Evolutionary conservation across 805 yeast genomes (phyloP).

Genomic region (Wickerhamiella cacticola): DNA sequence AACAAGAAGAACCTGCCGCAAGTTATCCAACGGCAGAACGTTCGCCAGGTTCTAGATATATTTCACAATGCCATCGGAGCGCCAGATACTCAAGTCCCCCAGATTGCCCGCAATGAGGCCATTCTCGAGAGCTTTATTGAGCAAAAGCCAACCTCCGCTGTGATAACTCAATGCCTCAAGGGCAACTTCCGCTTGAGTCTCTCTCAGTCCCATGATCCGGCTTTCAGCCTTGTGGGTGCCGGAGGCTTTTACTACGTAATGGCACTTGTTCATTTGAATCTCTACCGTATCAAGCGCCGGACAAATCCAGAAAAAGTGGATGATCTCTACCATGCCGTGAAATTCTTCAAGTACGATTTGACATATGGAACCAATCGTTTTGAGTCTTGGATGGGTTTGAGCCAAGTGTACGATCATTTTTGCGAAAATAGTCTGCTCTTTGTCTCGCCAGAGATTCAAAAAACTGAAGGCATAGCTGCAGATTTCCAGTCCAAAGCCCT

Average conservation of each 20-base stretch:
- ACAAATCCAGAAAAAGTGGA: slow-evolving; percentile 70
- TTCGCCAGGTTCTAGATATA: slow-evolving; percentile 12
- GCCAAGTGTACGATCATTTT: slow-evolving; percentile 61
- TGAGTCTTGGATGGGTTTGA: slow-evolving; percentile 80
- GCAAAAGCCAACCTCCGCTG: background rate
- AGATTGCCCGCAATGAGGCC: slow-evolving; percentile 27
- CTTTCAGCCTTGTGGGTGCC: slow-evolving; percentile 31
- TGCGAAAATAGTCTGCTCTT: slow-evolving; percentile 59
- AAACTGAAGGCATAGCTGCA: slow-evolving; percentile 50
- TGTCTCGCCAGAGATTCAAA: slow-evolving; percentile 24
- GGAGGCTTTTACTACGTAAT: slow-evolving; percentile 58
- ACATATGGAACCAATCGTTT: slow-evolving; percentile 51
- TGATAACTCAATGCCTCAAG: slow-evolving; percentile 5
- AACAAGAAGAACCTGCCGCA: slow-evolving; percentile 48
- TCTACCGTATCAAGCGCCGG: slow-evolving; percentile 59
- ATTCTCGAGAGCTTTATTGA: slow-evolving; percentile 37
- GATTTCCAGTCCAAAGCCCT: slow-evolving; percentile 55
- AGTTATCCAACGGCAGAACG: slow-evolving; percentile 50
- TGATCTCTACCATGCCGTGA: slow-evolving; percentile 64
- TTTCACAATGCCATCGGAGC: slow-evolving; percentile 13
- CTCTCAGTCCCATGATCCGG: slow-evolving; percentile 22
- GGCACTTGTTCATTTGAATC: slow-evolving; percentile 55
- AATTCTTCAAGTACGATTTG: slow-evolving; percentile 54
- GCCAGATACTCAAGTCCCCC: slow-evolving; percentile 20
- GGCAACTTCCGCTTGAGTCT: slow-evolving; percentile 20